Conservation (phyloP, 257 asterid genomes). For the Nicotiana tabacum region DNA sequence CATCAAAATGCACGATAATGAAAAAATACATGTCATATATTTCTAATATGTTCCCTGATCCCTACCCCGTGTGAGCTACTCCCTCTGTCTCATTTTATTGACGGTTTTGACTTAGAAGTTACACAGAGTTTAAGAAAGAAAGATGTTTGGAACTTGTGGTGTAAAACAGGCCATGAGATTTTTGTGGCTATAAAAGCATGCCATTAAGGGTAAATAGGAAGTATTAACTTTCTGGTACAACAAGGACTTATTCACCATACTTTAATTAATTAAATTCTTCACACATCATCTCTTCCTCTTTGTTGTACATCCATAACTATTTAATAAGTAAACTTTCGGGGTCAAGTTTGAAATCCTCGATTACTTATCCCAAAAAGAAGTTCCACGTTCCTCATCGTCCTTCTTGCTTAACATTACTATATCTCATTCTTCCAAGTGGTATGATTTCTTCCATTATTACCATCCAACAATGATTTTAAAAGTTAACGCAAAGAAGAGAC, state of each 20-base stretch:
- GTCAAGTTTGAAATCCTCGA: background rate
- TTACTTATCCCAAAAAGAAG: background rate
- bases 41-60: background rate
- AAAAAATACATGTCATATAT: background rate
- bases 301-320: conserved; percentile 3
- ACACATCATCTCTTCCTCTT: background rate
- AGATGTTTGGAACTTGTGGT: too few relatives aligned
- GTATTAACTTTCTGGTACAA: background rate
- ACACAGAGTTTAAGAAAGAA: too few relatives aligned
- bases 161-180: too few relatives aligned
- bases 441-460: background rate
- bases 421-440: background rate
- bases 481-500: background rate
- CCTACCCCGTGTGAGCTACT: background rate
- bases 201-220: background rate
- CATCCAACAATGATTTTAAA: background rate
- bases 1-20: too few relatives aligned
- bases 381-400: background rate
- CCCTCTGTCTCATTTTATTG: too few relatives aligned
- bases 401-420: background rate
- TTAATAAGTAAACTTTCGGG: background rate
- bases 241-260: background rate
- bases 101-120: too few relatives aligned
- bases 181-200: background rate
- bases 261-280: background rate